These are phyloP conservation scores for Magnusiomyces suaveolens DNA, from an alignment of 1,139 yeast genomes.

Conservation along the genomic window DNA sequence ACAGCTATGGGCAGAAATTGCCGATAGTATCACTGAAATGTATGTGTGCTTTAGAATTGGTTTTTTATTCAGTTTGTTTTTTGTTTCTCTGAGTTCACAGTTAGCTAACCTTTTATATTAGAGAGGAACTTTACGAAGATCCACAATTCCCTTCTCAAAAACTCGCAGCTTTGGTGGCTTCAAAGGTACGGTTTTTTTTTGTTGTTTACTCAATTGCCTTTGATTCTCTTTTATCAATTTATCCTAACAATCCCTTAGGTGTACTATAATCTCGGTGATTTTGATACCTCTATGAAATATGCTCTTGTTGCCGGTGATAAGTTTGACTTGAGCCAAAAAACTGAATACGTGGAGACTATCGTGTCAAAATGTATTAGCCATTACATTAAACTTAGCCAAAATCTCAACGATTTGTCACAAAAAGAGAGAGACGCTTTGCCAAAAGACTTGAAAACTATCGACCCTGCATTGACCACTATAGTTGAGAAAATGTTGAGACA, in stretches of 20 bases:
- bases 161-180: conserved; percentile 84
- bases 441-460: conserved; percentile 33
- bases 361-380: conserved; percentile 85
- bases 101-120: too few species aligned
- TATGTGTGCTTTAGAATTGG: too few species aligned
- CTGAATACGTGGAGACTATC: conserved; percentile 89
- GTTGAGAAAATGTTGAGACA: conserved; percentile 82
- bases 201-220: too few species aligned
- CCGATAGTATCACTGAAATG: conserved; percentile 74
- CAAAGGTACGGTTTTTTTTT: conserved; percentile 39
- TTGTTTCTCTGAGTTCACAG: too few species aligned
- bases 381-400: conserved; percentile 59
- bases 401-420: conserved; percentile 38
- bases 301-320: conserved; percentile 77
- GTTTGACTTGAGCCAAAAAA: conserved; percentile 57
- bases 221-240: too few species aligned
- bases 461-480: conserved; percentile 53
- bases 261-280: conserved; percentile 91
- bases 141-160: conserved; percentile 61
- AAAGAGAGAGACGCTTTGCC: conserved; percentile 14
- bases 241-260: conserved; percentile 34
- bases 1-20: conserved; percentile 95
- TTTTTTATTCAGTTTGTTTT: too few species aligned
- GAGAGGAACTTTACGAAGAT: conserved; percentile 86
- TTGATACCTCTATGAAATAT: conserved; percentile 79